Evolutionary conservation across 2,329 filamentous ascomycete species (phyloP).

Genomic region (Ophiostoma quercus): DNA sequence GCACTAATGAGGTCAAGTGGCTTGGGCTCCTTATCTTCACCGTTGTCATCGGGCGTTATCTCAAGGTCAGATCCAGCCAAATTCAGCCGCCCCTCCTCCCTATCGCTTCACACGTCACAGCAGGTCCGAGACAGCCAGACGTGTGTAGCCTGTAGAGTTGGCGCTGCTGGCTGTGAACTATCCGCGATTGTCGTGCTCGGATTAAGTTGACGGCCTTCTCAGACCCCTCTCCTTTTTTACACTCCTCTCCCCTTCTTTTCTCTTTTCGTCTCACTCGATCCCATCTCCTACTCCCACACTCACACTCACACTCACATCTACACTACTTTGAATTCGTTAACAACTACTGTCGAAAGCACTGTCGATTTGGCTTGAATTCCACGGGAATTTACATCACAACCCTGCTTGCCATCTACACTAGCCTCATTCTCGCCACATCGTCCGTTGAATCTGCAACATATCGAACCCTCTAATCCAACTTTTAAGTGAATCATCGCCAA

Average conservation of each 20-base stretch:
- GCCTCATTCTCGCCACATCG: not conserved
- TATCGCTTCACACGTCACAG: conserved; percentile 1
- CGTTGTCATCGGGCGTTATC: conserved; percentile 11
- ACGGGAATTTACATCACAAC: not conserved
- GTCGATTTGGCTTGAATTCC: too few species aligned
- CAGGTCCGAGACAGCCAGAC: not conserved
- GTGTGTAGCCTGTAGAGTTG: not conserved
- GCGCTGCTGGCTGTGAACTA: not conserved
- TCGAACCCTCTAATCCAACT: not conserved
- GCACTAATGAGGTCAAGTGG: conserved; percentile 11
- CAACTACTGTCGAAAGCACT: not conserved
- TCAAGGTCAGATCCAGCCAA: conserved; percentile 5
- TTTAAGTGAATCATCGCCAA: not conserved
- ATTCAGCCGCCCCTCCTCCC: conserved; percentile 3
- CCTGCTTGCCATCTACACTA: not conserved
- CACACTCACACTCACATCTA: not conserved
- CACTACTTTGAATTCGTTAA: not conserved
- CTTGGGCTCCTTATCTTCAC: conserved; percentile 12
- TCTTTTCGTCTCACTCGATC: not conserved
- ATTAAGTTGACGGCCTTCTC: not conserved
- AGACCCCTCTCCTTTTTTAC: conserved; percentile 8
- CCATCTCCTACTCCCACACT: not conserved
- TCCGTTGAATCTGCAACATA: not conserved
- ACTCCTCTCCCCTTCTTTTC: not conserved
- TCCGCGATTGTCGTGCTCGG: not conserved